Evolutionary conservation across 1,284 basidiomycete species (phyloP).

Genomic region (Peniophora sp.): DNA sequence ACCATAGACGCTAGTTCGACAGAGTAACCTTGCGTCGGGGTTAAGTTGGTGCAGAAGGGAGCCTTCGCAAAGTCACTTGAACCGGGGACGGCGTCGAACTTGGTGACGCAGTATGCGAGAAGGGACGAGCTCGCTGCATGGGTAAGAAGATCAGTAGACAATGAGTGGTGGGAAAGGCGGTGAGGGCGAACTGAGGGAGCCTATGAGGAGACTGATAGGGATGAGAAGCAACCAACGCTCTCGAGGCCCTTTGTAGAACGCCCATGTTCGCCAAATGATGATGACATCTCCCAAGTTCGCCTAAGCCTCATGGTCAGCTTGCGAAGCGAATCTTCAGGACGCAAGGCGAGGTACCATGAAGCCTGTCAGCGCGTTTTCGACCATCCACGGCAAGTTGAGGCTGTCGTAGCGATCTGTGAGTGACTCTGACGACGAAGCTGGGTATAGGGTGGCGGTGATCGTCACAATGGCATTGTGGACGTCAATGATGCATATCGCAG

Average conservation of each 20-base stretch:
- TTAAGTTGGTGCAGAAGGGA: not conserved
- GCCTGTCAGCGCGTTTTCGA: conserved; percentile 9
- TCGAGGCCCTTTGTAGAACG: conserved; percentile 8
- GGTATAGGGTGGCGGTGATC: not conserved
- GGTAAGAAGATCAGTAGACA: not conserved
- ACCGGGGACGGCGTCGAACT: not conserved
- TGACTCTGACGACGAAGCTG: not conserved
- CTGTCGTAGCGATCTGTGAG: not conserved
- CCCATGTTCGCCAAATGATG: conserved; percentile 11
- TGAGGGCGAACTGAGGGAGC: conserved; percentile 7
- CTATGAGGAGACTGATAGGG: conserved; percentile 6
- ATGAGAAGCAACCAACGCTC: conserved; percentile 8
- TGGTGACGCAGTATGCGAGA: not conserved
- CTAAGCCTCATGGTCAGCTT: conserved; percentile 3
- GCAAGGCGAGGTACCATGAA: conserved; percentile 10
- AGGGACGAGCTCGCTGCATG: not conserved
- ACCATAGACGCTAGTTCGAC: not conserved
- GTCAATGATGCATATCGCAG: not conserved
- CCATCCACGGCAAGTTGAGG: not conserved
- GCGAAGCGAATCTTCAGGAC: too few species aligned
- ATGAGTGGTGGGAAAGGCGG: not conserved
- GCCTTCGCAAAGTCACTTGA: not conserved
- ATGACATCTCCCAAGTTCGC: conserved; percentile 9
- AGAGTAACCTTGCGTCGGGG: not conserved
- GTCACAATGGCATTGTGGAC: not conserved